Base-by-base conservation (phyloP, 164 flowering plant genomes). In the Dillenia suffruticosa region DNA sequence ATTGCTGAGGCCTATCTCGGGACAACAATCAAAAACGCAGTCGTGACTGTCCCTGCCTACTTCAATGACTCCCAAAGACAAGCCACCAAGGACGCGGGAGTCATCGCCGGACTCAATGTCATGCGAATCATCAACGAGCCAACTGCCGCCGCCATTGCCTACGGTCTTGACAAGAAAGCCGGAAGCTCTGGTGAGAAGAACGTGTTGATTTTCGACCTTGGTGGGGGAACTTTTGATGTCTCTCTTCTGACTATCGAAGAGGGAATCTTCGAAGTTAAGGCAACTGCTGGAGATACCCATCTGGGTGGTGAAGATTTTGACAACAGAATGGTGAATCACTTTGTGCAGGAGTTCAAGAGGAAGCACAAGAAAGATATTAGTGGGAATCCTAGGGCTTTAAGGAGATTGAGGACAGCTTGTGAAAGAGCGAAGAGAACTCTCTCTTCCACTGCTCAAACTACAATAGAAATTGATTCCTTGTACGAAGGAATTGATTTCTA, bases 61-160 rank as follows among this genome's bases (percentile, higher is more conserved):
- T 79, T 76, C 73, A 76, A 75, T 49, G 79, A 79, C 57, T 76
- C 82, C 1, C 79, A 79, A 56, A 67, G 82, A 9, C 77, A 79
- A 56, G 79, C 79, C 22, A 76, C 82, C 8, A 73, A 76, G 68
- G 79, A 73, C 56, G 82, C 79, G 10, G 79, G 78, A 1, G 79
- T 58, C 24, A 75, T 75, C 16, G 51, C 79, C 2, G 82, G 82
- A 5, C 79, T 78, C 49, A 75, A 78, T 67, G 79, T 78, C 3
- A 64, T 75, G 75, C 77, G 77, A 0, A 78, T 78, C 22, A 79
- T 76, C 61, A 79, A 73, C 45, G 82, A 79, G 63, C 82, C 82
- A 2, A 79, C 79, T 10, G 82, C 82, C 5, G 82, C 82, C 6
- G 82, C 82, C 22, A 76, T 79, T 59, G 79, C 79, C 1, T 78